Percentiles rank a stretch among this genome's conserved stretches.
Conservation (phyloP, 2,329 filamentous ascomycete genomes). For the Neurospora sp. region DNA sequence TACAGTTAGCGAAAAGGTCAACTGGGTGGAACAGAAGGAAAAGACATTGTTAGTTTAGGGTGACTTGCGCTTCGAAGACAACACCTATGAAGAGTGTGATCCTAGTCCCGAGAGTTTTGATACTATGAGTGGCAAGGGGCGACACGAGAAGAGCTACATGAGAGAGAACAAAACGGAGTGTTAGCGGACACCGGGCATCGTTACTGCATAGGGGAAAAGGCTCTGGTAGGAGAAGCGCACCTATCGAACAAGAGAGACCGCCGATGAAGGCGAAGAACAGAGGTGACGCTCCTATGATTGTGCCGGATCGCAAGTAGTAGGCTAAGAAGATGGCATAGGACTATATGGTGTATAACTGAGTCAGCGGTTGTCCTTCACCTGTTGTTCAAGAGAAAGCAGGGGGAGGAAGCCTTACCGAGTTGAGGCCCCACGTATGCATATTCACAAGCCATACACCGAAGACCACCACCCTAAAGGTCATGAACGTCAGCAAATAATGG, state of each 20-base stretch:
- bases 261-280: conserved; percentile 73
- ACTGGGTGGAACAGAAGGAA: not conserved
- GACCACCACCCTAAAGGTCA: conserved; percentile 38
- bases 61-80: conserved; percentile 44
- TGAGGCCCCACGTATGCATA: conserved; percentile 66
- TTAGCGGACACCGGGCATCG: conserved; percentile 18
- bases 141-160: conserved; percentile 52
- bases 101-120: conserved; percentile 52
- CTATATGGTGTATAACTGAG: conserved; percentile 18
- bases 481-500: not conserved
- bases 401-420: conserved; percentile 37
- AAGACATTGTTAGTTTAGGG: not conserved
- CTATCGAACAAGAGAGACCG: conserved; percentile 52
- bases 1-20: not conserved
- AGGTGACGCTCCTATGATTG: conserved; percentile 51
- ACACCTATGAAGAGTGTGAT: conserved; percentile 55
- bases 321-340: conserved; percentile 49
- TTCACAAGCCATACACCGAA: conserved; percentile 47
- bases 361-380: not conserved
- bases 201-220: not conserved
- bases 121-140: conserved; percentile 53
- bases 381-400: not conserved
- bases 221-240: conserved; percentile 14
- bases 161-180: not conserved
- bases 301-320: conserved; percentile 44